Percentiles rank a stretch among this genome's conserved stretches.
These are phyloP conservation scores for Fusarium denticulatum DNA, from an alignment of 2,329 filamentous ascomycete species.

Conservation along the genomic window DNA sequence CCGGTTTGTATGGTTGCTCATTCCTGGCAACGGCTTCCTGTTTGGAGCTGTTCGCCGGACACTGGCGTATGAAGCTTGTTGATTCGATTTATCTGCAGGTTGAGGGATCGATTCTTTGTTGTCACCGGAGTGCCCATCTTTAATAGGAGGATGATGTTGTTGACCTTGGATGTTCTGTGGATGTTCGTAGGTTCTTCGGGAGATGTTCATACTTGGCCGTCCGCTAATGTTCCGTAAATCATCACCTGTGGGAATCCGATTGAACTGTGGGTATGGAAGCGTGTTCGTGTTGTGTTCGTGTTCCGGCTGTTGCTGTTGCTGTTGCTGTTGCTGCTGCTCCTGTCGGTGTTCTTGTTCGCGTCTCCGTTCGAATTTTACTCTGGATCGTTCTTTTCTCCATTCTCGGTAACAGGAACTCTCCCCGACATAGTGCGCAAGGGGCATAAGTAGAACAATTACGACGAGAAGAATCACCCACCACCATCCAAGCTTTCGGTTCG, in stretches of 20 bases:
- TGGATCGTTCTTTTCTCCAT: accelerated
- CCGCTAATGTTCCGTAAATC: accelerated
- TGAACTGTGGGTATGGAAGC: accelerated
- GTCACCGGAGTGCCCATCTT: not conserved
- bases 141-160: not conserved
- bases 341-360: not conserved
- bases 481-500: not conserved
- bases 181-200: not conserved
- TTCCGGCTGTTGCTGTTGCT: not conserved
- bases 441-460: accelerated
- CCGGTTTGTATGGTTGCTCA: not conserved
- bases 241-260: accelerated
- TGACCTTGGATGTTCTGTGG: not conserved
- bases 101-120: not conserved
- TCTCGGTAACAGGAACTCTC: accelerated
- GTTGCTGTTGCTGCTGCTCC: not conserved
- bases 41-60: not conserved
- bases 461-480: accelerated
- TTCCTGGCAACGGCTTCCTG: not conserved
- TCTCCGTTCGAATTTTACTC: not conserved
- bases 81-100: not conserved
- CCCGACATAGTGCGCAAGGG: not conserved
- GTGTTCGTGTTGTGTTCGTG: accelerated
- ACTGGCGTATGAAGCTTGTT: not conserved
- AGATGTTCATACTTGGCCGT: accelerated